Base-by-base conservation (phyloP, 139 green algal genomes). In the Chlorella sp. region DNA sequence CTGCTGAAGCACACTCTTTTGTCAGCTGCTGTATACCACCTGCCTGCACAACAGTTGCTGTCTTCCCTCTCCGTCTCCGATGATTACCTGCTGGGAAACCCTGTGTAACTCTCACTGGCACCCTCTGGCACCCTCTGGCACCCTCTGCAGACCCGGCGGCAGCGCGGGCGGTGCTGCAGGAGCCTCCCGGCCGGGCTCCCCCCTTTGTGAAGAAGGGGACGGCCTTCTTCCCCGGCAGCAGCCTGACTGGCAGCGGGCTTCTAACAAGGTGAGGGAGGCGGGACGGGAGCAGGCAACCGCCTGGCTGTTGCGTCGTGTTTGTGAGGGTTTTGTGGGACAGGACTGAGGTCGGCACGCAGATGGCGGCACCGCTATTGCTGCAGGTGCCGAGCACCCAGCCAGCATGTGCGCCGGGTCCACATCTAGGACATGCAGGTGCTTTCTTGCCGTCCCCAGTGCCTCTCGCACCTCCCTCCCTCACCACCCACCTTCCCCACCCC, bases 171-270 rank as follows among this genome's bases (percentile, higher is more conserved):
- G 90, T 93, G 1, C 86, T 96, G 40, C 86, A 93, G 15, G 91
- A 94, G 30, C 73, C 73, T 4, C 79, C 79, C 21, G 79, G 79
- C 36, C 28, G 89, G 24, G 86, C 90, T 22, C 57, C 77, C 1
- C 66, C 66, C 0, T 94, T 92, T 66, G 82, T 88, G 3, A 95
- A 95, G 88, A 85, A 95, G 26, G 97, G 97, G 34, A 99, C 97
- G 26, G 97, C 97, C 0, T 98, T 99, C 87, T 98, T 99, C 88
- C 97, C 97, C 0, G 95, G 95, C 42, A 95, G 90, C 90, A 95
- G 90, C 77, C 92, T 98, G 61, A 94, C 97, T 3, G 97, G 97
- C 57, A 96, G 98, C 86, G 95, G 96, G 2, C 91, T 98, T 90
- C 91, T 98, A 21, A 95, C 97, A 26, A 88, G 83, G 83, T 88